Evolutionary conservation across 2,329 filamentous ascomycete species (phyloP).

Genomic region (Fusarium succisae): DNA sequence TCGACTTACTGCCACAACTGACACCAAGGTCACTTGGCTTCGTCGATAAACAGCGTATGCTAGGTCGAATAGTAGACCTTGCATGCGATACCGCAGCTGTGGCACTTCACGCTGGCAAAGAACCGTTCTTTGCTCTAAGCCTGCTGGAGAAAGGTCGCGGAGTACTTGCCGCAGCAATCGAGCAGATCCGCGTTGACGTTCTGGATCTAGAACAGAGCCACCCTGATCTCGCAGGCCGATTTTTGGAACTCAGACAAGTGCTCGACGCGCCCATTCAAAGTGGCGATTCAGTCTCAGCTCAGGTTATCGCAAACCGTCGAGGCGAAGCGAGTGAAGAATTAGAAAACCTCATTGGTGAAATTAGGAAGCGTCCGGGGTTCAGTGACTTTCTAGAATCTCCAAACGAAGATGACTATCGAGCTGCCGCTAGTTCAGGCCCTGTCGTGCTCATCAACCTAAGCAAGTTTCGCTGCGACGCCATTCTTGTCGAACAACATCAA

Average conservation of each 20-base stretch:
- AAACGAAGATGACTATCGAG: accelerated
- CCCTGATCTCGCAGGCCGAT: accelerated
- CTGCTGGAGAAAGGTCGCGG: not conserved
- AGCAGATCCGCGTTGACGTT: not conserved
- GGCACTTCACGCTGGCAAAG: not conserved
- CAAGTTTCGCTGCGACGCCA: not conserved
- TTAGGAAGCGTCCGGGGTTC: not conserved
- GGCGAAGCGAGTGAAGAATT: not conserved
- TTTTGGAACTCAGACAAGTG: not conserved
- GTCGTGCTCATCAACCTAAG: not conserved
- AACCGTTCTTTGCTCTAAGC: not conserved
- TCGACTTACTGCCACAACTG: not conserved
- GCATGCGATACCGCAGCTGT: not conserved
- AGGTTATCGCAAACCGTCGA: not conserved
- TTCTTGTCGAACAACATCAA: not conserved
- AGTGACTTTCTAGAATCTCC: not conserved
- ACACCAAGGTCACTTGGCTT: not conserved
- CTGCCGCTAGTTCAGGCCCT: not conserved
- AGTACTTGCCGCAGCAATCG: not conserved
- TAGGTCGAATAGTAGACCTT: not conserved
- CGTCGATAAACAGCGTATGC: not conserved
- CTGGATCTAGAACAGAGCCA: accelerated
- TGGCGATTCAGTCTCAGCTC: not conserved
- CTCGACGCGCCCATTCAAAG: not conserved
- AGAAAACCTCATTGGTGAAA: not conserved